Conservation (phyloP, 306 rosid species). For the Erythrophleum fordii region DNA sequence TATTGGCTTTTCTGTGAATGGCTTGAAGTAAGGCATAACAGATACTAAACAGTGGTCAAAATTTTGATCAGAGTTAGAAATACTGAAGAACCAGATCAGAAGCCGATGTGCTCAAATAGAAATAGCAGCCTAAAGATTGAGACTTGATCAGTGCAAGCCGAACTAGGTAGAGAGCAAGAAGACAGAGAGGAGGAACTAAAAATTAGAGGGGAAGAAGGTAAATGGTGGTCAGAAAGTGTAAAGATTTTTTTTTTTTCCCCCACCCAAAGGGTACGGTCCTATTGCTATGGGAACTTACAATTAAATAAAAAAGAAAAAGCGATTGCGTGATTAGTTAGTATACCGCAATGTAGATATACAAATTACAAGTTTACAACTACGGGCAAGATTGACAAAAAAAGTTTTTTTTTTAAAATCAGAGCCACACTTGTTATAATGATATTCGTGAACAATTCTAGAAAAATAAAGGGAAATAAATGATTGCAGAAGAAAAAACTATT, state of each 20-base stretch:
- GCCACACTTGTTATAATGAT: not conserved
- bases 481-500: not conserved
- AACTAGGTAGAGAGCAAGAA: constrained; percentile 41
- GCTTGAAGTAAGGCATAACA: constrained; percentile 42
- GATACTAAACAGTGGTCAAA: constrained; percentile 34
- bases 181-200: constrained; percentile 30
- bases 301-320: not conserved
- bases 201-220: constrained; percentile 38
- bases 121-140: constrained; percentile 35
- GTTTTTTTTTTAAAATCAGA: too few relatives aligned
- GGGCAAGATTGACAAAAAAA: not conserved
- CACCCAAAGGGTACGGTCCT: not conserved
- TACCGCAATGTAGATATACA: not conserved
- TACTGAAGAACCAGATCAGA: constrained; percentile 52
- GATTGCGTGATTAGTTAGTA: not conserved
- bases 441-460: not conserved
- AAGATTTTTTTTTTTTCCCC: not conserved
- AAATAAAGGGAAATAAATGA: not conserved
- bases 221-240: not conserved
- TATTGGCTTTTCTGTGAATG: constrained; percentile 33
- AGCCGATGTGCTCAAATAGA: constrained; percentile 36
- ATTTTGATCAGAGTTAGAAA: constrained; percentile 46
- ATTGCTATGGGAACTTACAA: not conserved
- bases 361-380: not conserved
- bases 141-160: constrained; percentile 42